Conservation (phyloP, 495 filamentous ascomycete genomes). For the Copromyces sp. region DNA sequence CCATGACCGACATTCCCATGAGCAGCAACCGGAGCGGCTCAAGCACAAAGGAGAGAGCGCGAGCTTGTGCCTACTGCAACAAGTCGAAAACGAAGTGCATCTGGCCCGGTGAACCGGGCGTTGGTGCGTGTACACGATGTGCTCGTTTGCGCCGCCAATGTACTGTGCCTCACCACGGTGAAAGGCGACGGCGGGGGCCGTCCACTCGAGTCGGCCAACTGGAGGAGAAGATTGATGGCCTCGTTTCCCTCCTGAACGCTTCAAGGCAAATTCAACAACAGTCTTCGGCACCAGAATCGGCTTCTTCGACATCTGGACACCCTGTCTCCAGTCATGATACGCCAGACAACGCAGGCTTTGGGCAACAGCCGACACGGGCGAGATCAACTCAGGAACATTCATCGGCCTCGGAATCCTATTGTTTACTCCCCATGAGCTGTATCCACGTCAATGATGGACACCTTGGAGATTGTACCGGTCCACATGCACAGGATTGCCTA, state of each 20-base stretch:
- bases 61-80: constrained; percentile 11
- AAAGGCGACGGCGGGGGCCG: constrained; percentile 1
- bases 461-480: background rate
- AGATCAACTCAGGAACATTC: background rate
- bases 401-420: background rate
- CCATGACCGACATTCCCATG: constrained; percentile 2
- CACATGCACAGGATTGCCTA: background rate
- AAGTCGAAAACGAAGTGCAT: constrained; percentile 12
- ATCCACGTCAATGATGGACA: background rate
- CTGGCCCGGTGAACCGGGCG: constrained; percentile 7
- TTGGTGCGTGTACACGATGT: constrained; percentile 3
- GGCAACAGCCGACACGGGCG: background rate
- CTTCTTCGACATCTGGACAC: background rate
- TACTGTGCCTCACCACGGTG: background rate
- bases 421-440: background rate
- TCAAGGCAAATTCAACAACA: constrained; percentile 11
- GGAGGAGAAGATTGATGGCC: constrained; percentile 24
- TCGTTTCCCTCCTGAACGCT: constrained; percentile 19
- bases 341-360: background rate
- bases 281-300: background rate
- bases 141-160: constrained; percentile 2
- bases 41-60: background rate
- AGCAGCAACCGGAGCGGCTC: background rate
- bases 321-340: background rate
- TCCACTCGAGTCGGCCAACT: constrained; percentile 18